Evolutionary conservation across 164 flowering plant species (phyloP).

Genomic region (Tetrastigma voinierianum): DNA sequence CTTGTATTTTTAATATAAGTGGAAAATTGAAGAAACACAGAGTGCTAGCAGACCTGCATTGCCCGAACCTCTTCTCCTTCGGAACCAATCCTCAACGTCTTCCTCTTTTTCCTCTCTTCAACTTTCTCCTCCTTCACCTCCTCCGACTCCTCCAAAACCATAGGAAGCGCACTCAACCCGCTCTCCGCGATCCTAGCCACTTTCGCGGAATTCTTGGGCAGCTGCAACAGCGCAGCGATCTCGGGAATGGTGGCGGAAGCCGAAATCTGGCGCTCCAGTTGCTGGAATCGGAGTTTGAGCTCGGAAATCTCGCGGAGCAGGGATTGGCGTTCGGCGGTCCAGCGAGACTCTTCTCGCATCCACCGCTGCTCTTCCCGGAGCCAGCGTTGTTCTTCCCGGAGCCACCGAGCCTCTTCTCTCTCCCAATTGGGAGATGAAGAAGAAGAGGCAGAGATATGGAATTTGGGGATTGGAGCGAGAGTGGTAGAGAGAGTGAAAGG

Average conservation of each 20-base stretch:
- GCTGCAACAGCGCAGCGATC: constrained; percentile 29
- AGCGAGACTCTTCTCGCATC: constrained; percentile 69
- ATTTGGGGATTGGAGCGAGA: no score
- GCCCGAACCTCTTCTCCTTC: constrained; percentile 84
- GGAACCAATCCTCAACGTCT: constrained; percentile 56
- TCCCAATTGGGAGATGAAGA: no score
- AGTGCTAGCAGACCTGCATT: constrained; percentile 68
- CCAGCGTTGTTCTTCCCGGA: constrained; percentile 69
- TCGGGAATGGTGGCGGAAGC: constrained; percentile 33
- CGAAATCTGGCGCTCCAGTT: constrained; percentile 32
- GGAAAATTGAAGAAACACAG: constrained; percentile 6
- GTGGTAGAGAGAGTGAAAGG: no score
- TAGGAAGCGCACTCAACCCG: constrained; percentile 30
- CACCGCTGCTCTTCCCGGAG: constrained; percentile 85
- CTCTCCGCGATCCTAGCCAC: constrained; percentile 32
- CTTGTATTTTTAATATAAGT: neutral
- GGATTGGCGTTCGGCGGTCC: constrained; percentile 66
- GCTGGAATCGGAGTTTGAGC: constrained; percentile 50
- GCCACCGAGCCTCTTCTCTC: constrained; percentile 62
- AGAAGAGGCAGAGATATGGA: no score
- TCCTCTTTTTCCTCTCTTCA: constrained; percentile 27
- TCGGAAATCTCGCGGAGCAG: constrained; percentile 49
- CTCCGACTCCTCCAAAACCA: constrained; percentile 27
- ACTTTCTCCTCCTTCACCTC: constrained; percentile 28
- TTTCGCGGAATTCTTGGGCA: neutral